Evolutionary conservation across 2,329 filamentous ascomycete species (phyloP), one percentile per base, ranked within the genome.

Genomic region (Nemania sp.): DNA sequence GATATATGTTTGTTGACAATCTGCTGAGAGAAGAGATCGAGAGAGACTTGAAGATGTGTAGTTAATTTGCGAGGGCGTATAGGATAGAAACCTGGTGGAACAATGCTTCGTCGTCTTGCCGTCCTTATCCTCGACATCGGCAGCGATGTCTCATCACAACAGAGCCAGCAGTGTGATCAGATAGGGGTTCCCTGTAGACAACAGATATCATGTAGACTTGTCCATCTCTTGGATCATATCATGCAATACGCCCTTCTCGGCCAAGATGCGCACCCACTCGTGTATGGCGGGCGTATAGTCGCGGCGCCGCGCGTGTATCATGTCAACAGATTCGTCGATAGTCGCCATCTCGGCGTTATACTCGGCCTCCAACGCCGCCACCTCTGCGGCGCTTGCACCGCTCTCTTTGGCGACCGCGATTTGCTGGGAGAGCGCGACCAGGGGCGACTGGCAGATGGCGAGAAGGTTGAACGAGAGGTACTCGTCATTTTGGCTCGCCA

Each of bases 401-500:
- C n/a, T n/a, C n/a, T n/a, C n/a, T n/a, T n/a, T n/a, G n/a, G n/a
- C n/a, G n/a, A 64, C 56, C 2, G 75, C 74, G 19, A 86, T 74
- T 5, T 70, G 72, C 69, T 54, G 80, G 53, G 66, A 76, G 9
- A 85, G 73, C 3, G 72, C 68, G 11, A 73, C 64, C 1, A 88
- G 70, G 0, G 89, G 86, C 52, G 86, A 88, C 52, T 82, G 80
- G 58, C 87, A 88, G 2, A 96, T 73, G 20, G 90, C 86, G 43
- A 96, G 77, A 31, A 96, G 81, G 59, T 84, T 91, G 72, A 91
- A 95, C n/a, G 86, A 81, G 24, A 90, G 79, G 47, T 84, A 79
- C 9, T 79, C 83, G 34, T 83, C 83, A 57, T 79, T 82, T 28
- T 83, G 84, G 57, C 83, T 81, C 7, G 78, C 71, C 80, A 95